Base-by-base conservation (phyloP, 805 yeast species). In the Candida sakaeoensis region DNA sequence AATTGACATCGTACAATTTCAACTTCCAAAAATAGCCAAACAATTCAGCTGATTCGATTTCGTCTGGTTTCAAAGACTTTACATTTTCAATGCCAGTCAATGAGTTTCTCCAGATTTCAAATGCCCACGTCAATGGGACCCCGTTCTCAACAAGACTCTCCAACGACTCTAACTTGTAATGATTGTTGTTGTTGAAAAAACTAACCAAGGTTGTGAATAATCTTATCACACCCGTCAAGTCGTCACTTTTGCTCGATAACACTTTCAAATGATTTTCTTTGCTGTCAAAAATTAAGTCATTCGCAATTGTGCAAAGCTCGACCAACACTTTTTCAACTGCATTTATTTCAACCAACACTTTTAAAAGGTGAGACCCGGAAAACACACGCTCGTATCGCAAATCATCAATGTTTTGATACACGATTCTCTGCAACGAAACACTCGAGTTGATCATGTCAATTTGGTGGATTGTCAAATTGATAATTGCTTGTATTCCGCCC, bases 401-500 rank as follows among this genome's bases (percentile, higher is more conserved):
- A 54, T 82, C 87, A 30, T 72, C 74, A 37, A 87, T 81, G 3
- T 80, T 73, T 33, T 63, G 58, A 47, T 79, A 77, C 0, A 80
- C 84, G 2, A 74, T 50, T 33, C 65, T 63, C 41, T 75, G 77
- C 41, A 89, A 57, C n/a, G 77, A 63, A 1, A 69, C 59, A 1
- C 84, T 89, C 25, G 85, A 76, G 45, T 82, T 82, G 27, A 88
- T 60, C 63, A 79, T 69, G 35, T 77, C 68, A 19, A 88, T 72
- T 53, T 85, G 95, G 16, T 68, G 68, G 4, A 73, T 58, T 0
- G 88, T 81, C 24, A 89, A 67, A 50, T 89, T 85, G 9, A 81
- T 70, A 23, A 77, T 74, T 29, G 80, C 72, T 47, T 80, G 82
- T 29, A 90, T 75, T 9, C 97, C 97, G 23, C 90, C 86, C 82